phyloP scores from a whole-genome alignment of 208 protist species.

The Borovskyia barvae region DNA sequence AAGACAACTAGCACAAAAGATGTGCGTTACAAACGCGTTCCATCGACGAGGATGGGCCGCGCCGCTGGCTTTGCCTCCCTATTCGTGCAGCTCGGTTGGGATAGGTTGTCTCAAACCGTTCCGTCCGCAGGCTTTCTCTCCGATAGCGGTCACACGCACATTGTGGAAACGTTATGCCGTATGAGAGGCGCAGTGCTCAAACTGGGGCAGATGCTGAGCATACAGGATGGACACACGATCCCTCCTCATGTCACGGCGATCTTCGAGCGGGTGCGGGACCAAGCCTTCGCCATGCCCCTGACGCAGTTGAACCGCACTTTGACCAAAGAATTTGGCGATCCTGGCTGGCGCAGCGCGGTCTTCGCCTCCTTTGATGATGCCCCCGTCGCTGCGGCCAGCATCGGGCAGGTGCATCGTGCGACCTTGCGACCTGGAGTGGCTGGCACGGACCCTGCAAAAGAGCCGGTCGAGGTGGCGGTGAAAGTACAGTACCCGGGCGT shows the following conservation, averaged over 20 bases:
- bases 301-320: constrained; percentile 64
- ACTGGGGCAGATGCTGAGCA: constrained; percentile 96
- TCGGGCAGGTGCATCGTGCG: constrained; percentile 93
- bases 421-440: constrained; percentile 47
- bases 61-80: constrained; percentile 71
- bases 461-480: constrained; percentile 86
- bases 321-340: constrained; percentile 34
- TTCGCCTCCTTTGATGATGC: constrained; percentile 85
- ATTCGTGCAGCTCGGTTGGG: constrained; percentile 67
- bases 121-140: constrained; percentile 44
- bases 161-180: constrained; percentile 94
- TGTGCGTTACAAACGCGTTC: constrained; percentile 52
- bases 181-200: constrained; percentile 95
- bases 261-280: constrained; percentile 83
- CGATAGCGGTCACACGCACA: constrained; percentile 50
- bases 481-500: constrained; percentile 91
- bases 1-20: background rate
- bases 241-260: constrained; percentile 67
- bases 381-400: constrained; percentile 95
- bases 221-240: constrained; percentile 82
- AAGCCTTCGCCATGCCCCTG: constrained; percentile 83
- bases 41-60: constrained; percentile 50
- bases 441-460: constrained; percentile 20
- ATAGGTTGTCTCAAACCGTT: constrained; percentile 35
- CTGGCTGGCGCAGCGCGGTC: constrained; percentile 43